Evolutionary conservation across 306 rosid species (phyloP).

Genomic region (Ormosia emarginata): DNA sequence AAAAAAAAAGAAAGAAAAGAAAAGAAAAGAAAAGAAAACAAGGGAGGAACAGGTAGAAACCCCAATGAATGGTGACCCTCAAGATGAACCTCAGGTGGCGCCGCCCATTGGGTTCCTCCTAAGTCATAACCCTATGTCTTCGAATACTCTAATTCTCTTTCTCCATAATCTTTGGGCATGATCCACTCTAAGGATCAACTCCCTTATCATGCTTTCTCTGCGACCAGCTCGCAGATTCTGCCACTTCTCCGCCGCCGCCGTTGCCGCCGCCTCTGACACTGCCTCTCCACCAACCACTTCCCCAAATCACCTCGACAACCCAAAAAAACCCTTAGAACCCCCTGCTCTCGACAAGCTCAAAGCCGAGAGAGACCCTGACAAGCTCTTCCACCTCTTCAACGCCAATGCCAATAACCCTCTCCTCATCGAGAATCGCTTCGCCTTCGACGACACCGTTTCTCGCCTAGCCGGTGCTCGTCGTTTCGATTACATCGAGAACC

Average conservation of each 20-base stretch:
- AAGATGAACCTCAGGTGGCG: too few species aligned
- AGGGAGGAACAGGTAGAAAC: not conserved
- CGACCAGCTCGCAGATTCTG: conserved; percentile 66
- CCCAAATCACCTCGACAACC: conserved; percentile 1
- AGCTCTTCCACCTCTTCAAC: conserved; percentile 54
- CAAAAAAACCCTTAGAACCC: conserved; percentile 40
- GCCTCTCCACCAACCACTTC: not conserved
- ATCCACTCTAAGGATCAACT: conserved; percentile 21
- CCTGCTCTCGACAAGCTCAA: conserved; percentile 58
- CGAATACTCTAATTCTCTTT: too few species aligned
- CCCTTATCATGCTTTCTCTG: conserved; percentile 69
- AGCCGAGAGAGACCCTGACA: conserved; percentile 61
- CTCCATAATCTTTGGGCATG: conserved; percentile 13
- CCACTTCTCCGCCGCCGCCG: conserved; percentile 20
- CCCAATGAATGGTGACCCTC: not conserved
- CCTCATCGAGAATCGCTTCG: conserved; percentile 59
- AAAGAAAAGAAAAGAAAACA: too few species aligned
- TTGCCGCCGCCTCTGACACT: not conserved
- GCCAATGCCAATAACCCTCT: conserved; percentile 66
- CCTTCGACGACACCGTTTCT: conserved; percentile 65
- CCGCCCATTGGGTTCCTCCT: too few species aligned
- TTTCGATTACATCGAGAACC: conserved; percentile 59
- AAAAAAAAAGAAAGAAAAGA: too few species aligned
- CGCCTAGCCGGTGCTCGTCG: conserved; percentile 68
- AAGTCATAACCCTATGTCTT: too few species aligned